Percentiles rank a stretch among this genome's conserved stretches.
phyloP scores from a whole-genome alignment of 2,329 filamentous ascomycete species.

The Fusarium mundagurra region DNA sequence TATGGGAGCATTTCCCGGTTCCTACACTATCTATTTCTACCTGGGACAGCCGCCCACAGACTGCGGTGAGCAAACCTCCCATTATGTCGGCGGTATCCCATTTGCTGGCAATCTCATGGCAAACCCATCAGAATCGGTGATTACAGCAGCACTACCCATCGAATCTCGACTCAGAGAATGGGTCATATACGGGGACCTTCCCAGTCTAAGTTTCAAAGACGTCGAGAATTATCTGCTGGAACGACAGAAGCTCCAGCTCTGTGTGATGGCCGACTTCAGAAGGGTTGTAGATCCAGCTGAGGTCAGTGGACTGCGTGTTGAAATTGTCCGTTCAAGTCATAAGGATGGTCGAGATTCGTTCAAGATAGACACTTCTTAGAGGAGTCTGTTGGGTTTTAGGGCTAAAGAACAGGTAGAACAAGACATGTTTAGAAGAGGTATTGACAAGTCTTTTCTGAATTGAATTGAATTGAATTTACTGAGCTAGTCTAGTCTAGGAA shows the following conservation, averaged over 20 bases:
- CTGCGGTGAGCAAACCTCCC: not conserved
- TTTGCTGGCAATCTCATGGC: not conserved
- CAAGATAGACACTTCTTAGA: slow-evolving; percentile 31
- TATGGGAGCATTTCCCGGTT: not conserved
- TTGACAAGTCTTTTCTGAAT: not conserved
- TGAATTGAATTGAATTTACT: not conserved
- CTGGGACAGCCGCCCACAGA: not conserved
- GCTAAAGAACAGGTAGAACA: not conserved
- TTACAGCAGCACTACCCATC: not conserved
- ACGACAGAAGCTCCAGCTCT: slow-evolving; percentile 47
- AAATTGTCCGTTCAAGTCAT: slow-evolving; percentile 44
- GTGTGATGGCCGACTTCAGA: slow-evolving; percentile 43
- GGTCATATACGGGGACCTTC: not conserved
- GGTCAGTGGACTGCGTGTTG: slow-evolving; percentile 46
- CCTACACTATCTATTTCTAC: not conserved
- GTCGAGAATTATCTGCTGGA: slow-evolving; percentile 55
- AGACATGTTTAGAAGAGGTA: not conserved
- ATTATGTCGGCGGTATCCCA: not conserved
- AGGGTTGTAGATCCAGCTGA: slow-evolving; percentile 36
- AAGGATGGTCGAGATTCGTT: not conserved
- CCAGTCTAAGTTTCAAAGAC: not conserved
- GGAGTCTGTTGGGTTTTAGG: not conserved
- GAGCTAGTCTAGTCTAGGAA: not conserved
- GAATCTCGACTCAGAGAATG: not conserved
- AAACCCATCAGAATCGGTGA: not conserved